These are phyloP conservation scores for Apiotrichum porosum DNA, from an alignment of 1,284 basidiomycete species.

Conservation along the genomic window DNA sequence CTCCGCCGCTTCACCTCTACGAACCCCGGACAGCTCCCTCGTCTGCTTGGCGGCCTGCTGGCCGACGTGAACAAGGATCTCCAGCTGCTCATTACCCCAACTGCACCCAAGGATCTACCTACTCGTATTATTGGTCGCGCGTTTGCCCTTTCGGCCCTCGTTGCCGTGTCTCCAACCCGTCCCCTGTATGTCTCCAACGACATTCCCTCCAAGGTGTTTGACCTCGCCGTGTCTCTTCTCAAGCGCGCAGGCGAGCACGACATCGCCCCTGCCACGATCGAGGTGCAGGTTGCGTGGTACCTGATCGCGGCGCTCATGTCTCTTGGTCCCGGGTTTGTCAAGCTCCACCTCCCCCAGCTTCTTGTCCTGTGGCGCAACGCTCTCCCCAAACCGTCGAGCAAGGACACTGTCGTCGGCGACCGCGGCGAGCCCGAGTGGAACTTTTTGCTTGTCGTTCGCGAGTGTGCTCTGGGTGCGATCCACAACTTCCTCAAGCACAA, in stretches of 20 bases:
- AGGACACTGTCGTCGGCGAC: constrained; percentile 65
- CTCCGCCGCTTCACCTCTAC: constrained; percentile 85
- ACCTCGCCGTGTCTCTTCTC: constrained; percentile 82
- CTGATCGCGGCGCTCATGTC: constrained; percentile 85
- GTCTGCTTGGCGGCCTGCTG: constrained; percentile 74
- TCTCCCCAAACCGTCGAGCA: constrained; percentile 85
- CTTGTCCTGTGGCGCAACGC: constrained; percentile 96
- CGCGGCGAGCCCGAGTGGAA: constrained; percentile 77
- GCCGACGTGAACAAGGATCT: constrained; percentile 67
- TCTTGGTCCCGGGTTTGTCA: constrained; percentile 88
- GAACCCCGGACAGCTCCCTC: constrained; percentile 76
- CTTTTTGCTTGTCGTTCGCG: constrained; percentile 85
- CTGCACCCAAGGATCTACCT: constrained; percentile 67
- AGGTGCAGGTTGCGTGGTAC: constrained; percentile 94
- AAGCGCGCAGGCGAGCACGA: constrained; percentile 90
- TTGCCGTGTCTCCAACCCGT: constrained; percentile 76
- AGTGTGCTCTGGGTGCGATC: constrained; percentile 83
- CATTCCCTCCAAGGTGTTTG: constrained; percentile 81
- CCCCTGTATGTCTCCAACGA: constrained; percentile 95
- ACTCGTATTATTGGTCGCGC: constrained; percentile 77
- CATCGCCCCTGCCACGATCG: constrained; percentile 70
- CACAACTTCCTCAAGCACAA: constrained; percentile 83
- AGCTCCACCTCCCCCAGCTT: constrained; percentile 84
- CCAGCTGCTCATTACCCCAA: constrained; percentile 56
- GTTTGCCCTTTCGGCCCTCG: constrained; percentile 79